Base-by-base conservation (phyloP, 441 rosid genomes). In the Erodium texanum region DNA sequence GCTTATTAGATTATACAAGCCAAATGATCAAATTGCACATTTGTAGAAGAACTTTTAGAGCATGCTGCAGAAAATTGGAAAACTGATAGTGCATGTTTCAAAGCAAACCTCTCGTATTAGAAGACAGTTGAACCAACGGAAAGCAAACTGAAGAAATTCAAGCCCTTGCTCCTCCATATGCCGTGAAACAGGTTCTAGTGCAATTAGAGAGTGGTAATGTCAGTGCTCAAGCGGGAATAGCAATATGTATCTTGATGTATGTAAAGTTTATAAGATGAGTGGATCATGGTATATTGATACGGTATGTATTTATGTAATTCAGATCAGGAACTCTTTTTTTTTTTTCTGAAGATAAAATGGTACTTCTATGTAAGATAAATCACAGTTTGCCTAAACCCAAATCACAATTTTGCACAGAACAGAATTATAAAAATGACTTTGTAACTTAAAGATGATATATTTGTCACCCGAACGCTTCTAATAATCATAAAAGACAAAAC, bases 131-230 rank as follows among this genome's bases (percentile, higher is more conserved):
- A 89, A 94, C 99, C 98, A 94, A 72, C 97, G 92, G 77, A 92
- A 94, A 75, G 99, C 99, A 71, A 94, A 94, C 59, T 92, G 98
- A 78, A 92, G 91, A 81, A 92, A 94, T 75, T 92, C 99, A 70
- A 94, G 98, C 74, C 98, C 98, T 70, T 94, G 98, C 79, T 87
- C 93, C 73, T 94, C 99, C 81, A 89, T 86, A 86, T 94, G 99
- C 79, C 82, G 85, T 68, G 96, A 88, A 86, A 92, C 89, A 78
- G 98, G 92, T 84, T 91, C 99, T 94, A 86, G 72, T 34, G 66
- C 66, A 80, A 71, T 65, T 74, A 18, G 65, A 73, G 41, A 67
- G 68, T 0, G 52, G 15, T 59, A 9, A 27, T 2, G 68, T 50
- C 56, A 50, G n/a, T n/a, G 19, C 19, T 73, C 64, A 76, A 58